Base-by-base conservation (phyloP, 108 stramenopile genomes). In the Skeletonema menzelii region DNA sequence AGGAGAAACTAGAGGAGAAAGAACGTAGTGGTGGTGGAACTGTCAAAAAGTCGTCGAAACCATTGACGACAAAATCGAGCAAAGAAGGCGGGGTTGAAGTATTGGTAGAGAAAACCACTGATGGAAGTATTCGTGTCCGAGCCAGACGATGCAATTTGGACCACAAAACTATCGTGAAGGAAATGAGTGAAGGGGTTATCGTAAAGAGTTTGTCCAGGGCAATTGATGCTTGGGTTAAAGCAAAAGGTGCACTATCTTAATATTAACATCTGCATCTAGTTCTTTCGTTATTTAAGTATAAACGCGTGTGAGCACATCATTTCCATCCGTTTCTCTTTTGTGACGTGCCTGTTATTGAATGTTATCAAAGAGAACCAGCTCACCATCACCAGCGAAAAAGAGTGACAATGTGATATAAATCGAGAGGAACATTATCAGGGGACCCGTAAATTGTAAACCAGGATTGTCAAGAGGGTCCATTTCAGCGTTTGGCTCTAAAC, bases 11-110 rank as follows among this genome's bases (percentile, higher is more conserved):
- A 63, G 73, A 73, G n/a, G 88, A 85, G 60, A 72, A 63, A 74
- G 53, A 76, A 28, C 65, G 63, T 19, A 63, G 38, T 42, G 58
- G 69, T 12, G 63, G 65, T 14, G 46, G 53, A 7, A 20, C 53
- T 5, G 46, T 27, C 11, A 53, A 56, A 42, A 59, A 56, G 58
- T 67, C 76, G 0, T n/a, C 20, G 2, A 27, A 65, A 24, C 42
- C 65, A 15, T 28, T 56, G 22, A 58, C 63, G 32, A 70, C 65
- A 2, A 53, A 53, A 2, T n/a, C 47, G 28, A 76, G 57, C 22
- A 80, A 84, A 70, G 88, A 91, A 57, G 93, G 93, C 24, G 93
- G 93, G 2, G 73, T 95, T 15, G 88, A 91, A 73, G 75, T 95
- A 0, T 75, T 88, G 47, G 87, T 91, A 15, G 93, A 95, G 81